Evolutionary conservation across 2,329 filamentous ascomycete genomes (phyloP), one percentile per base, ranked within the genome.

Genomic region (Cladosporium sp.): DNA sequence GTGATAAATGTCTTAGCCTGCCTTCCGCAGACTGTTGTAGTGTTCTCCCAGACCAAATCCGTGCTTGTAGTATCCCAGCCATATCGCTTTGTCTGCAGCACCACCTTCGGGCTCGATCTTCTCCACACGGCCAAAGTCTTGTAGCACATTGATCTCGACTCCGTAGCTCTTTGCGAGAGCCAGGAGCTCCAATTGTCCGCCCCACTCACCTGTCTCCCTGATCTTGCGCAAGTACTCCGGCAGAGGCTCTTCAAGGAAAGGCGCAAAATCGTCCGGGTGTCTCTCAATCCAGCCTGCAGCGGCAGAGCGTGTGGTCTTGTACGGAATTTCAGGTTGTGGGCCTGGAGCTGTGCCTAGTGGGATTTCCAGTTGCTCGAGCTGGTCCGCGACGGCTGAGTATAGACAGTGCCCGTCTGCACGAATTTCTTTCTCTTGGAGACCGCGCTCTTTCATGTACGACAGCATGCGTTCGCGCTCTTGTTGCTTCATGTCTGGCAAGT

Each of bases 11-110:
- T 47, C 18, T 47, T 26, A 64, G 51, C 36, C 61, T n/a, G 61
- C 51, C 64, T 72, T 82, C 52, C 81, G 75, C 76, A 99, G 79
- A 63, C 93, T 96, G 77, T 99, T 99, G 80, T 99, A 99, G 80
- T 99, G 95, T 81, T 98, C 95, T 14, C 95, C 95, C 59, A 99
- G 82, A 1, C 94, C 94, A 78, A 96, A 98, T 59, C 92, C 92
- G 81, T 97, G 93, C 73, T 91, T 86, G 79, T 98, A 98, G 79
- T 98, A 99, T 41, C 93, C 94, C 78, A 99, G 78, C 94, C 95
- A 98, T 60, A 96, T 85, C 71, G 86, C 87, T 72, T 86, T 86
- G 70, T 80, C 82, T 63, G 78, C 78, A 7, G 73, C 75, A 28
- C 71, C 75, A 24, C 80, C 82, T 1, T 75, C 80, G 7, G 87